phyloP scores from a whole-genome alignment of 139 green algal species.

The Auxenochlorella pyrenoidosa region DNA sequence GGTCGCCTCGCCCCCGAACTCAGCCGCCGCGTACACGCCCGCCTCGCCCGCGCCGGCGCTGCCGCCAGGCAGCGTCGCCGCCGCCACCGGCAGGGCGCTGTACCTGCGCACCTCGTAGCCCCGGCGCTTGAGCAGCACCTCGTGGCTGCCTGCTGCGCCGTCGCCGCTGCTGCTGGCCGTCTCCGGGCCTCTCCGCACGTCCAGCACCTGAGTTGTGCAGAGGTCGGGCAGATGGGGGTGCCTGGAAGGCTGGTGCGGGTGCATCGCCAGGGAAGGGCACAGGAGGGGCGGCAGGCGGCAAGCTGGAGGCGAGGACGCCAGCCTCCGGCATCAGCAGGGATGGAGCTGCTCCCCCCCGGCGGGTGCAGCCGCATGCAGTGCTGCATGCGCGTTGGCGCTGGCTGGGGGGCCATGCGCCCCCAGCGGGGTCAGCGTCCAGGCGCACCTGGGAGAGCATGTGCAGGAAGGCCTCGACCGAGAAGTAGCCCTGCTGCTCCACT shows the following conservation, averaged over 20 bases:
- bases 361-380: too few relatives aligned
- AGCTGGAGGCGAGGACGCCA: slow-evolving; percentile 64
- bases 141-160: neutral
- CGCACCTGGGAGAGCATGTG: slow-evolving; percentile 36
- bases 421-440: too few relatives aligned
- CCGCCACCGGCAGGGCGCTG: neutral
- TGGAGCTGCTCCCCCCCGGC: too few relatives aligned
- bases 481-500: slow-evolving; percentile 61
- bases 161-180: neutral
- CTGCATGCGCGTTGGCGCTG: too few relatives aligned
- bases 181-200: slow-evolving; percentile 5
- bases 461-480: slow-evolving; percentile 48
- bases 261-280: neutral
- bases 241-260: neutral
- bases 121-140: slow-evolving; percentile 18
- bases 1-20: neutral
- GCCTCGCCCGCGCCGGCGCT: neutral
- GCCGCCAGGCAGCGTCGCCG: neutral
- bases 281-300: neutral
- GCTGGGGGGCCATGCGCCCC: too few relatives aligned
- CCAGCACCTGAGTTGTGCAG: neutral
- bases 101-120: slow-evolving; percentile 19
- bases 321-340: too few relatives aligned
- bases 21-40: neutral
- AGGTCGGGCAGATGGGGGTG: neutral